phyloP scores from a whole-genome alignment of 441 rosid genomes.

The Populus hybrid region DNA sequence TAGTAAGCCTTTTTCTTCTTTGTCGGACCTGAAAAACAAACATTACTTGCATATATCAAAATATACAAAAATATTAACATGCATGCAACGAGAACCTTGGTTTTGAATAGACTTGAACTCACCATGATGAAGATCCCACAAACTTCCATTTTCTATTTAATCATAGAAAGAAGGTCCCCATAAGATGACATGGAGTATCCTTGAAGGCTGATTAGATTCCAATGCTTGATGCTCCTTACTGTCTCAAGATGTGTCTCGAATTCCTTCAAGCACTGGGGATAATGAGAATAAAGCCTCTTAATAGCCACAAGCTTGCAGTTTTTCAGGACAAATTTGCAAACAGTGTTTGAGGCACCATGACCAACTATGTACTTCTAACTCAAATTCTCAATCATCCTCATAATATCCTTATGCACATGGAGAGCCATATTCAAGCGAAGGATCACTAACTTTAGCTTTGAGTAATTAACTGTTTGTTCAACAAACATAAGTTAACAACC shows the following conservation, averaged over 20 bases:
- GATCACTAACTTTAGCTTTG: slow-evolving; percentile 78
- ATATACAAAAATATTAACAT: neutral
- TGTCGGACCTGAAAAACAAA: neutral
- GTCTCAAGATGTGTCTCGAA: slow-evolving; percentile 90
- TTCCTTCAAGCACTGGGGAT: slow-evolving; percentile 83
- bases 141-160: slow-evolving; percentile 96
- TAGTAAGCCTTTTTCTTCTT: no score
- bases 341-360: slow-evolving; percentile 87
- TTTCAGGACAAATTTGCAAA: slow-evolving; percentile 87
- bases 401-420: slow-evolving; percentile 91
- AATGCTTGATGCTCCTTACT: slow-evolving; percentile 86
- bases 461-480: slow-evolving; percentile 50
- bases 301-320: slow-evolving; percentile 95
- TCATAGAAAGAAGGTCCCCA: slow-evolving; percentile 92
- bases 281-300: slow-evolving; percentile 83
- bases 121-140: slow-evolving; percentile 97
- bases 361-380: slow-evolving; percentile 91
- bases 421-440: slow-evolving; percentile 98
- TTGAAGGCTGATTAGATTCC: slow-evolving; percentile 89
- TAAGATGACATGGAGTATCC: slow-evolving; percentile 79
- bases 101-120: neutral
- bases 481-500: slow-evolving; percentile 21
- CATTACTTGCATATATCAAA: neutral
- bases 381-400: slow-evolving; percentile 96
- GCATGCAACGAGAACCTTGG: neutral